A percentile compares a stretch with the other conserved stretches of the same genome.
These are phyloP conservation scores for Candida nanaspora DNA, from an alignment of 805 yeast species.

Conservation along the genomic window DNA sequence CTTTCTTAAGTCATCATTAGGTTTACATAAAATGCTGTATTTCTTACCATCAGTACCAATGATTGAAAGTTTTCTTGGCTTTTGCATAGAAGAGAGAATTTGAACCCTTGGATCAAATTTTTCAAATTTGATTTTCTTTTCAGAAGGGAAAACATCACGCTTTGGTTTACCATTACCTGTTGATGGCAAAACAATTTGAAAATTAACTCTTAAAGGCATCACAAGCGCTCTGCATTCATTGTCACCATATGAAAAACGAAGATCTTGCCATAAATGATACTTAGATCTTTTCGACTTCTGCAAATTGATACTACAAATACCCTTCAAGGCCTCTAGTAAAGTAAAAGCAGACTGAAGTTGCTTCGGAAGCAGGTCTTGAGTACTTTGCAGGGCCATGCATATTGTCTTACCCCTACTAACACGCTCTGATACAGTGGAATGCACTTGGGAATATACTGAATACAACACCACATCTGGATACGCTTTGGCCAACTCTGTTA, in stretches of 20 bases:
- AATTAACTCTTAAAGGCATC: slow-evolving; percentile 66
- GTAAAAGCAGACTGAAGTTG: slow-evolving; percentile 23
- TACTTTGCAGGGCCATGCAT: slow-evolving; percentile 24
- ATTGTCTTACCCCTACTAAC: slow-evolving; percentile 39
- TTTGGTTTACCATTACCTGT: slow-evolving; percentile 35
- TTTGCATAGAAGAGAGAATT: slow-evolving; percentile 76
- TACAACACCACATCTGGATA: slow-evolving; percentile 87
- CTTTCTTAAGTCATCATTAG: slow-evolving; percentile 86
- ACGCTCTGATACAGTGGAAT: slow-evolving; percentile 47
- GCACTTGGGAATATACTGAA: slow-evolving; percentile 65
- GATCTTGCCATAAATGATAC: slow-evolving; percentile 33
- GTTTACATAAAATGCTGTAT: slow-evolving; percentile 75
- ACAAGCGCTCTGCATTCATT: slow-evolving; percentile 39
- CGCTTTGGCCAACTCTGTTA: slow-evolving; percentile 46
- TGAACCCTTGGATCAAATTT: slow-evolving; percentile 61
- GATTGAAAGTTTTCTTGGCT: slow-evolving; percentile 71
- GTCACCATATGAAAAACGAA: slow-evolving; percentile 26
- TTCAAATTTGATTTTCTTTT: slow-evolving; percentile 31
- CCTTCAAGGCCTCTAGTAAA: slow-evolving; percentile 35
- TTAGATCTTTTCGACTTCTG: slow-evolving; percentile 27
- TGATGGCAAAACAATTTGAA: slow-evolving; percentile 59
- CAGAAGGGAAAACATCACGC: slow-evolving; percentile 32
- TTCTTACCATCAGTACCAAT: slow-evolving; percentile 72
- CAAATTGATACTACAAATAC: slow-evolving; percentile 33
- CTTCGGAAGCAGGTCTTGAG: slow-evolving; percentile 8